Percentiles rank a stretch among this genome's conserved stretches.
Evolutionary conservation across 257 asterid species (phyloP).

Genomic region (Nicotiana undulata): DNA sequence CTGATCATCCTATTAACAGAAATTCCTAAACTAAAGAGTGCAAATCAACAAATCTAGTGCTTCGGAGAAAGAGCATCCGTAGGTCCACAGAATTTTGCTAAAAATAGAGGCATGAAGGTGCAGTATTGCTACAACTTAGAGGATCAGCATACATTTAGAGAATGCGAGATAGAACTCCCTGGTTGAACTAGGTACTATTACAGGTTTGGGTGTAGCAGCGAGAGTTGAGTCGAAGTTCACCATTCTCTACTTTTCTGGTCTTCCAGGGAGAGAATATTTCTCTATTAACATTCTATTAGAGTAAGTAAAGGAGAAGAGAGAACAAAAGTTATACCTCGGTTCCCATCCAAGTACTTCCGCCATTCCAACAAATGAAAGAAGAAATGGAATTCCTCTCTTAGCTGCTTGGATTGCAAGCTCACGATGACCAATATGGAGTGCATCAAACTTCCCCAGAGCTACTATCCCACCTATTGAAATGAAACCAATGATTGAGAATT

Average conservation of each 20-base stretch:
- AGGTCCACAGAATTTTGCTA: background rate
- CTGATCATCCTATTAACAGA: background rate
- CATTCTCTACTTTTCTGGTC: background rate
- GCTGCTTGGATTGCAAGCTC: conserved; percentile 97
- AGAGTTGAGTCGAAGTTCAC: background rate
- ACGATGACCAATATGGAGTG: conserved; percentile 97
- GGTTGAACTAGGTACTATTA: background rate
- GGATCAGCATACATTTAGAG: background rate
- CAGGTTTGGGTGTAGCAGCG: background rate
- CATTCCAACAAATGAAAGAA: conserved; percentile 86
- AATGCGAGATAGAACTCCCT: background rate
- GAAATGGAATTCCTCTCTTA: conserved; percentile 70
- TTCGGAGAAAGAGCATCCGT: background rate
- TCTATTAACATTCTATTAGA: background rate
- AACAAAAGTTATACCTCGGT: conserved; percentile 53
- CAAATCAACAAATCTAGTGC: background rate
- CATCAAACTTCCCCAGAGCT: conserved; percentile 96
- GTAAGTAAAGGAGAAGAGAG: background rate
- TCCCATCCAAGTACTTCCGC: conserved; percentile 94
- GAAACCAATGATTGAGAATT: conserved; percentile 8
- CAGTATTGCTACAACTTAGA: background rate
- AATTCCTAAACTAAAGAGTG: background rate
- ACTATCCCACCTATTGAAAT: conserved; percentile 69
- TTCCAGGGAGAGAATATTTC: background rate
- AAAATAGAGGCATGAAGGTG: background rate